These are phyloP conservation scores for Chondrostereum purpureum DNA, from an alignment of 1,284 basidiomycete genomes.

Conservation along the genomic window DNA sequence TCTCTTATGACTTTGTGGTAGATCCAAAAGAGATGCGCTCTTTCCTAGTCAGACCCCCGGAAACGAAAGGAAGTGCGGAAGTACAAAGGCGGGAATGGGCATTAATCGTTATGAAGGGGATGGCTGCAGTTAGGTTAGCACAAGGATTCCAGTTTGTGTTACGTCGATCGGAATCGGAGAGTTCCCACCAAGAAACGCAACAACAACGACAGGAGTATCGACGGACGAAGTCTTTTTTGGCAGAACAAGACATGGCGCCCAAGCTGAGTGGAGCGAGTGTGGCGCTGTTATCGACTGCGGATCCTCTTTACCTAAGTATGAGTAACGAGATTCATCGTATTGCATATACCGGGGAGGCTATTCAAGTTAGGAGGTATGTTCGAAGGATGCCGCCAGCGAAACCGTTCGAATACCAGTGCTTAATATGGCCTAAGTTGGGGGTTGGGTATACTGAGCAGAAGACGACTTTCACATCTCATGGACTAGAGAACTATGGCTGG, in stretches of 20 bases:
- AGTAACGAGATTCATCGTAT: constrained; percentile 94
- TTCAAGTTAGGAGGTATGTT: constrained; percentile 86
- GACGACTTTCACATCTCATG: constrained; percentile 74
- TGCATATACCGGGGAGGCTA: constrained; percentile 79
- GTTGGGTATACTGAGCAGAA: constrained; percentile 79
- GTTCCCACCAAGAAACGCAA: constrained; percentile 20
- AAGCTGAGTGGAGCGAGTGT: constrained; percentile 67
- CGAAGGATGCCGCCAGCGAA: constrained; percentile 61
- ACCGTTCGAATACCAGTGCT: constrained; percentile 76
- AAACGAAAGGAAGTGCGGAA: constrained; percentile 40
- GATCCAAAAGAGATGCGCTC: constrained; percentile 74
- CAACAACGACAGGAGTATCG: constrained; percentile 25
- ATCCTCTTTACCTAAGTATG: constrained; percentile 89
- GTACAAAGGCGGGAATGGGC: constrained; percentile 68
- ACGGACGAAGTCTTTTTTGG: constrained; percentile 50
- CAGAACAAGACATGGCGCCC: constrained; percentile 47
- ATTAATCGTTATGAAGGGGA: constrained; percentile 84
- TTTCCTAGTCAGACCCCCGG: constrained; percentile 69
- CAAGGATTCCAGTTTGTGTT: constrained; percentile 97
- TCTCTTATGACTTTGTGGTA: constrained; percentile 75
- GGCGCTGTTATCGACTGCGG: constrained; percentile 56
- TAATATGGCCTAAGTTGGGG: constrained; percentile 91
- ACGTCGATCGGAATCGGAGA: constrained; percentile 27
- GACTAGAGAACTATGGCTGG: constrained; percentile 78
- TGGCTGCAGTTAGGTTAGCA: constrained; percentile 86